Percentiles rank a stretch among this genome's conserved stretches.
phyloP scores from a whole-genome alignment of 2,329 filamentous ascomycete genomes.

The Sporothrix luriei region DNA sequence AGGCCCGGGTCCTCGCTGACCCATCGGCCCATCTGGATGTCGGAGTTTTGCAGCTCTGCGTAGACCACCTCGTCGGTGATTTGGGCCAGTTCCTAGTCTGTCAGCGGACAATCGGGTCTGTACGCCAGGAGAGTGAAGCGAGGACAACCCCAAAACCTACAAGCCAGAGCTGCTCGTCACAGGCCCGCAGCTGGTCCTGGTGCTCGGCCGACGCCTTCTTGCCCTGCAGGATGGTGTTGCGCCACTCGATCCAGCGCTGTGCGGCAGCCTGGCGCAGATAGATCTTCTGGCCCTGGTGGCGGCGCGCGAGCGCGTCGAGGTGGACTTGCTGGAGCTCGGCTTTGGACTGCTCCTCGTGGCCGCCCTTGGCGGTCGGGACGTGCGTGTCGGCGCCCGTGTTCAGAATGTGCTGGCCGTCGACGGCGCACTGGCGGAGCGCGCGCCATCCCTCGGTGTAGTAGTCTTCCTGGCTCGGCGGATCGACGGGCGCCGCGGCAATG shows the following conservation, averaged over 20 bases:
- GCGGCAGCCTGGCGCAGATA: constrained; percentile 63
- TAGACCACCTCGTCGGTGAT: constrained; percentile 64
- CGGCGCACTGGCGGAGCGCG: constrained; percentile 61
- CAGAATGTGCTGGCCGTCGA: constrained; percentile 66
- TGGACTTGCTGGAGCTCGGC: constrained; percentile 64
- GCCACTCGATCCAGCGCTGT: constrained; percentile 60
- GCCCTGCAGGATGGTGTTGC: constrained; percentile 57
- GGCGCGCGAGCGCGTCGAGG: constrained; percentile 62
- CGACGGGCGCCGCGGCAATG: constrained; percentile 59
- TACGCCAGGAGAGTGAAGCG: not conserved
- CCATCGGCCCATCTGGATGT: constrained; percentile 62
- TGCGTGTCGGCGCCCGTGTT: constrained; percentile 65
- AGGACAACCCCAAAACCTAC: constrained; percentile 47
- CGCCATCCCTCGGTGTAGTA: constrained; percentile 67
- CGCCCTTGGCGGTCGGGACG: constrained; percentile 57
- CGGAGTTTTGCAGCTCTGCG: constrained; percentile 55
- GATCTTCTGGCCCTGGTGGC: constrained; percentile 67
- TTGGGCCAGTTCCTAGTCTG: constrained; percentile 53
- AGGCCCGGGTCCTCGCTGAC: constrained; percentile 64
- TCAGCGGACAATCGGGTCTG: not conserved
- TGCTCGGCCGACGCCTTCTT: constrained; percentile 51
- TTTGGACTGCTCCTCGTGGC: constrained; percentile 61
- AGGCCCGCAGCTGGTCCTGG: constrained; percentile 54
- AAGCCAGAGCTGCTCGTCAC: constrained; percentile 59
- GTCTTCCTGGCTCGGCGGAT: constrained; percentile 59